Evolutionary conservation across 768 basidiomycete genomes (phyloP).

Genomic region (Lentinula lateritia): DNA sequence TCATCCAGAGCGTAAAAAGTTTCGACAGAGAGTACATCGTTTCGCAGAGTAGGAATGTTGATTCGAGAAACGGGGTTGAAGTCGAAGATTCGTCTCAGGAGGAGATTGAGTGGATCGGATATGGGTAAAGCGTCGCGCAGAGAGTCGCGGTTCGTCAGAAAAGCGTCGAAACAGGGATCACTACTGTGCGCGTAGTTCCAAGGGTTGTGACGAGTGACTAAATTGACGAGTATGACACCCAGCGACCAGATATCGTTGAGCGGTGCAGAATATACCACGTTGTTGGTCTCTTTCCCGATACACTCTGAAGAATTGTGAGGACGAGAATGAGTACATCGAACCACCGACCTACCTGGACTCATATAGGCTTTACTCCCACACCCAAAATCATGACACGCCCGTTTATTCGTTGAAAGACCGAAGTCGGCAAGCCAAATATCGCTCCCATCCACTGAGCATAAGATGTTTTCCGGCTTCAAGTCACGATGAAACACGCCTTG

Average conservation of each 20-base stretch:
- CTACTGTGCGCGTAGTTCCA: constrained; percentile 46
- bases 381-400: constrained; percentile 41
- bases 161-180: constrained; percentile 46
- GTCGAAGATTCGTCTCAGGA: constrained; percentile 46
- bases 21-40: background rate
- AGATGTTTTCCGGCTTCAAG: constrained; percentile 79
- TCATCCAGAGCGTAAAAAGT: background rate
- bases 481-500: constrained; percentile 78
- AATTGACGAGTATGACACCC: constrained; percentile 53
- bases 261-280: constrained; percentile 1
- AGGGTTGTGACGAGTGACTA: constrained; percentile 47
- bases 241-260: constrained; percentile 41
- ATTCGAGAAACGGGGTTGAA: constrained; percentile 39
- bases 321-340: background rate
- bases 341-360: constrained; percentile 52
- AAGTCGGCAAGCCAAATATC: constrained; percentile 70
- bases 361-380: constrained; percentile 62
- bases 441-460: constrained; percentile 48
- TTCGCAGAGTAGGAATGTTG: background rate
- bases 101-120: constrained; percentile 37
- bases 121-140: constrained; percentile 50
- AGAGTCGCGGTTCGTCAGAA: constrained; percentile 38
- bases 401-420: constrained; percentile 54
- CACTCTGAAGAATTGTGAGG: background rate
- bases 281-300: constrained; percentile 4